Conservation (phyloP, 108 stramenopile genomes). For the Cyclotella baltica region DNA sequence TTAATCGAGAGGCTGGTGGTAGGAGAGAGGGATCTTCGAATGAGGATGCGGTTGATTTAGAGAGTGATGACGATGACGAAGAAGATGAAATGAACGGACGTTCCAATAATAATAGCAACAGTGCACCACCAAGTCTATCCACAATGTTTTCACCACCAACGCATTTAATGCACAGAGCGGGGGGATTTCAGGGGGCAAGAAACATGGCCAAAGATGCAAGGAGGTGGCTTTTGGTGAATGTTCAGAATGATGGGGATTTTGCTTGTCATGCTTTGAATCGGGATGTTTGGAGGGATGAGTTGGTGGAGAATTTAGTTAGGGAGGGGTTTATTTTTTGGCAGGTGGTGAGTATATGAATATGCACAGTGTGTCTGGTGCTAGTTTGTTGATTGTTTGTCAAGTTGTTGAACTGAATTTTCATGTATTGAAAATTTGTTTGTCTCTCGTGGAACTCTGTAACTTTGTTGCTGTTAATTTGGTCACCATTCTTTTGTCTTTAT, state of each 20-base stretch:
- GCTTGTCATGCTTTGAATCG: conserved; percentile 93
- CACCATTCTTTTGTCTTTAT: too few relatives aligned
- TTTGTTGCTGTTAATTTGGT: too few relatives aligned
- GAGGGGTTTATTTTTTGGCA: conserved; percentile 97
- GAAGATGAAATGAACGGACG: conserved; percentile 15
- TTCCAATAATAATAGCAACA: conserved; percentile 3
- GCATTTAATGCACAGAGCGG: conserved; percentile 73
- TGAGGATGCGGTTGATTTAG: conserved; percentile 34
- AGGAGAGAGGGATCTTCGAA: not conserved
- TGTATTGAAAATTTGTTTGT: too few relatives aligned
- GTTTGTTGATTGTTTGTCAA: not conserved
- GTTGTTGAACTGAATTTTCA: not conserved
- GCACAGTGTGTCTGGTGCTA: not conserved
- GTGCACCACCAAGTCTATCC: conserved; percentile 50
- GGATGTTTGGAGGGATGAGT: conserved; percentile 96
- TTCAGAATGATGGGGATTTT: conserved; percentile 89
- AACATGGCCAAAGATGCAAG: conserved; percentile 83
- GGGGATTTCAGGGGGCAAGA: conserved; percentile 87
- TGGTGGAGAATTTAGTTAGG: conserved; percentile 92
- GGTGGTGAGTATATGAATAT: conserved; percentile 57
- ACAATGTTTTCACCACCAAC: conserved; percentile 84
- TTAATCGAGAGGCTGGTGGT: conserved; percentile 60
- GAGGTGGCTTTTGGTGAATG: conserved; percentile 93
- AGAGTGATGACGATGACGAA: conserved; percentile 38
- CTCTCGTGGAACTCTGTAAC: too few relatives aligned